Conservation (phyloP, 495 filamentous ascomycete genomes). For the Aspergillus sparsus region DNA sequence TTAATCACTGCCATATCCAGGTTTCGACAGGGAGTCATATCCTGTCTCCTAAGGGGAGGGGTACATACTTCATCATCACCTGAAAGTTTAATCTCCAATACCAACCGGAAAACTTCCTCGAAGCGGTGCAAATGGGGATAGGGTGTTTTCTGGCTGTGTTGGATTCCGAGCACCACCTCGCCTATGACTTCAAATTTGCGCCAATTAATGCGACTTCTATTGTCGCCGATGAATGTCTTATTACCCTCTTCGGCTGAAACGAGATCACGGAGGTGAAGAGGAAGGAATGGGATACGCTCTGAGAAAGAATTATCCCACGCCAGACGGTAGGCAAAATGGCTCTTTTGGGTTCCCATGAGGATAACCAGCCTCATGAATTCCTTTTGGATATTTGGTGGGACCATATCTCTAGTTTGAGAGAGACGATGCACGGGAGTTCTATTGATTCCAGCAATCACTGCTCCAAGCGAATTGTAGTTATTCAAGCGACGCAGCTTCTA, state of each 20-base stretch:
- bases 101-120: slow-evolving; percentile 66
- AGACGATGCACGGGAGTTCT: slow-evolving; percentile 86
- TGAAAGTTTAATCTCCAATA: slow-evolving; percentile 65
- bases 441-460: slow-evolving; percentile 90
- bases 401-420: slow-evolving; percentile 73
- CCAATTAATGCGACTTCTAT: slow-evolving; percentile 86
- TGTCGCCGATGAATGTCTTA: slow-evolving; percentile 75
- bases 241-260: slow-evolving; percentile 92
- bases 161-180: slow-evolving; percentile 84
- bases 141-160: slow-evolving; percentile 83
- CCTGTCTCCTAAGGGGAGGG: neutral
- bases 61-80: slow-evolving; percentile 52
- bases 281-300: slow-evolving; percentile 90
- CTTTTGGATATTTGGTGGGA: slow-evolving; percentile 67
- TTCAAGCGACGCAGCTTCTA: slow-evolving; percentile 85
- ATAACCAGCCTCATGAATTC: slow-evolving; percentile 86
- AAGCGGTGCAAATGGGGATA: slow-evolving; percentile 70
- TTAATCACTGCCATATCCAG: neutral
- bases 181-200: slow-evolving; percentile 97
- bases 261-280: slow-evolving; percentile 85
- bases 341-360: slow-evolving; percentile 88
- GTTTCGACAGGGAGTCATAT: neutral
- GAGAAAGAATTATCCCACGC: slow-evolving; percentile 94
- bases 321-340: slow-evolving; percentile 89
- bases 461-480: slow-evolving; percentile 95